Evolutionary conservation across 1,139 yeast species (phyloP).

Genomic region (Geotrichum restrictum): DNA sequence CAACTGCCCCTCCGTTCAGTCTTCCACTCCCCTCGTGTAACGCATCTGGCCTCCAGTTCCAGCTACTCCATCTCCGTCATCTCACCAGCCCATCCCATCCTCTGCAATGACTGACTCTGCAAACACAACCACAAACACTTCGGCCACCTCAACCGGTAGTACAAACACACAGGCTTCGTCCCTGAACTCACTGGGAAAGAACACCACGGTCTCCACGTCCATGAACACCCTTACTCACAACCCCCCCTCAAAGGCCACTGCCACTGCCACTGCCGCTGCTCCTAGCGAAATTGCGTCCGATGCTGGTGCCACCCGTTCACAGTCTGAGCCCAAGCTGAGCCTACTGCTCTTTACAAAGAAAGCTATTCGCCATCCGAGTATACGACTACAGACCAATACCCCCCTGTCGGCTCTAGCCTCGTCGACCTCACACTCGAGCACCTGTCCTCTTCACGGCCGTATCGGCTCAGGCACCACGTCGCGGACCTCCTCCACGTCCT

Average conservation of each 20-base stretch:
- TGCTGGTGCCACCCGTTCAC: background rate
- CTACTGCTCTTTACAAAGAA: slow-evolving; percentile 25
- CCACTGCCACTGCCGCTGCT: background rate
- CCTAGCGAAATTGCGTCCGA: background rate
- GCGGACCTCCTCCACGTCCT: background rate
- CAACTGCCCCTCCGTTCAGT: background rate
- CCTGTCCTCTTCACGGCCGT: slow-evolving; percentile 5
- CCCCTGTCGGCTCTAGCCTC: slow-evolving; percentile 3
- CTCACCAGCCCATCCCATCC: slow-evolving; percentile 2
- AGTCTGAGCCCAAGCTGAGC: slow-evolving; percentile 4
- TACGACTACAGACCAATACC: background rate
- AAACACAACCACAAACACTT: background rate
- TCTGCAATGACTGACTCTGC: slow-evolving; percentile 2
- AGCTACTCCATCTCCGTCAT: background rate
- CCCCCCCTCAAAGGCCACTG: background rate
- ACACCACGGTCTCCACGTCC: background rate
- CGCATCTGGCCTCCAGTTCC: background rate
- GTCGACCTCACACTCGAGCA: background rate
- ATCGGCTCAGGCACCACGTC: background rate
- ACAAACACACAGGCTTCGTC: background rate
- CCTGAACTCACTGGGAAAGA: background rate
- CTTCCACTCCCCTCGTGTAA: background rate
- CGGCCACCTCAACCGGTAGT: slow-evolving; percentile 11
- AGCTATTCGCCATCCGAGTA: slow-evolving; percentile 5
- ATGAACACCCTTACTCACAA: no score